phyloP scores from a whole-genome alignment of 1,139 yeast genomes.

The Sugiyamaella novakii region DNA sequence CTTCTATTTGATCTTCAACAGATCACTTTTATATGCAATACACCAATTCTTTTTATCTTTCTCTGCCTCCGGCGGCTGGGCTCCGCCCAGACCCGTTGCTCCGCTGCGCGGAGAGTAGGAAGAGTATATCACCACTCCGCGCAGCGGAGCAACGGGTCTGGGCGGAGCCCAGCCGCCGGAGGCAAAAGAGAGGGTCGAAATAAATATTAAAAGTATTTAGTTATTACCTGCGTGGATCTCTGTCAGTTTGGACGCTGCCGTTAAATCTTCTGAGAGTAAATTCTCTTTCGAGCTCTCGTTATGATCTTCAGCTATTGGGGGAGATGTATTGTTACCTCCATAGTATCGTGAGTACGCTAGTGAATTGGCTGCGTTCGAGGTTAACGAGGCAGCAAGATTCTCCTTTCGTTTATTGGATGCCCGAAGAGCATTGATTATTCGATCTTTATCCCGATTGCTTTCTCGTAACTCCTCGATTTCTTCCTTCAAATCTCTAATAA shows the following conservation, averaged over 20 bases:
- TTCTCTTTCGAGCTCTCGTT: constrained; percentile 17
- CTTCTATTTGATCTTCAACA: constrained; percentile 13
- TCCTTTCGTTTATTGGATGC: constrained; percentile 38
- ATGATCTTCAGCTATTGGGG: constrained; percentile 11
- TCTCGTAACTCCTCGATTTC: constrained; percentile 69
- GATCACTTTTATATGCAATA: not conserved
- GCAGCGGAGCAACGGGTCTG: constrained; percentile 3
- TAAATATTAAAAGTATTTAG: not conserved
- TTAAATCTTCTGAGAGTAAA: constrained; percentile 10
- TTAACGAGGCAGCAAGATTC: constrained; percentile 28
- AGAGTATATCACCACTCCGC: no score
- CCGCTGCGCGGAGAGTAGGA: constrained; percentile 1
- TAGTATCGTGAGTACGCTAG: constrained; percentile 32
- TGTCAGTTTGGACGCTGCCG: constrained; percentile 2
- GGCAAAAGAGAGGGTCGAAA: not conserved
- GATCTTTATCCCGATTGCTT: constrained; percentile 67
- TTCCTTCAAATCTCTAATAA: constrained; percentile 63
- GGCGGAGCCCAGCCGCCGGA: constrained; percentile 11
- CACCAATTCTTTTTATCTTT: not conserved
- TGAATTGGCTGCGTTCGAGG: constrained; percentile 17
- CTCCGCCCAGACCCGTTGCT: constrained; percentile 2
- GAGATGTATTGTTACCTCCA: constrained; percentile 14
- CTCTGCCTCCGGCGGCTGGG: constrained; percentile 12
- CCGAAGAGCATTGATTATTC: constrained; percentile 68
- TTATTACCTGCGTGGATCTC: constrained; percentile 1